Evolutionary conservation across 2,329 filamentous ascomycete genomes (phyloP), one percentile per base, ranked within the genome.

Genomic region (Nigrospora sphaerica): DNA sequence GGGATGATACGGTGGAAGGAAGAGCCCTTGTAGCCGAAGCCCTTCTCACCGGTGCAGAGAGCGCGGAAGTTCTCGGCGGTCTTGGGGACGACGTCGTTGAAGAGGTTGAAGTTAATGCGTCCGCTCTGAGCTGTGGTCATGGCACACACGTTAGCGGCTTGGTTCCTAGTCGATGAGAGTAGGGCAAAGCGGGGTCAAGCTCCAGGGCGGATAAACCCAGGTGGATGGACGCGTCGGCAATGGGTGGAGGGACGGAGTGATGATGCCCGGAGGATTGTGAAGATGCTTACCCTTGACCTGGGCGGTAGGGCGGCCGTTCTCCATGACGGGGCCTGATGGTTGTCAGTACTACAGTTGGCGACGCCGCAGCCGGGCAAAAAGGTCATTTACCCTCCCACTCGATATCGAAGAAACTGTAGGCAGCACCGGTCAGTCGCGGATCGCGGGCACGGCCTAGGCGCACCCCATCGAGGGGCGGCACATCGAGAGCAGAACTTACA

Each of bases 1-100:
- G 86, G 86, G 71, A 95, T 95, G 71, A 95, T 85, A 61, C 90
- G 88, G 81, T 95, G 89, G 85, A 95, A 95, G 57, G 79, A 77
- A 59, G 88, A 93, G 65, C 81, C 82, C 68, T 80, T 70, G 79
- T 95, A 95, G 60, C 88, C 88, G 69, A 86, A 84, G 64, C 87
- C 88, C 73, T 88, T 81, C 76, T 87, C 79, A 58, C 77, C 78
- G 54, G 83, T 89, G 85, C 86, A 90, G 63, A 93, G 86, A 67
- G 82, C 81, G 58, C 79, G 80, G 83, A 95, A 95, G 82, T 93
- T 93, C 69, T 80, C 75, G 58, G 80, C 77, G 47, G 92, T 96
- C 82, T 86, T 93, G 69, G 92, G 92, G 66, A 95, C 89, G 52
- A 83, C 77, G 57, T 89, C 79, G 67, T 92, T 80, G 78, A 76